Base-by-base conservation (phyloP, 495 filamentous ascomycete species). In the Penicillium mononematosum region DNA sequence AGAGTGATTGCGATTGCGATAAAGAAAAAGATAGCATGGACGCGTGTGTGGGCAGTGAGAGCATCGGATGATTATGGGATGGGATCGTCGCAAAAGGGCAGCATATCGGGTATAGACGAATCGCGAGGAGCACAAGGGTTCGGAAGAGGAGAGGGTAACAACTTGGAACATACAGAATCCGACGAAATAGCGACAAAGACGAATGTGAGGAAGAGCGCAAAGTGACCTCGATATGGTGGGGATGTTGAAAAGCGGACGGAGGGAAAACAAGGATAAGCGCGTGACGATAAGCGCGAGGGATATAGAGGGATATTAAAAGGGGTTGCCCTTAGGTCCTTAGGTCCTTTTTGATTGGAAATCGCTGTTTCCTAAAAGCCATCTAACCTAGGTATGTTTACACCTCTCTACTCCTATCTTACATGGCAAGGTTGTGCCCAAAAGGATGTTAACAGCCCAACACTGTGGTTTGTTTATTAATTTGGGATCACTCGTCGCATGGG, bases 261-360 rank as follows among this genome's bases (percentile, higher is more conserved):
- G 50, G 25, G 60, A 67, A 56, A 69, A 56, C 66, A 67, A 69
- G 66, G 66, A 69, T 69, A 67, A 67, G 64, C 64, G 63, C 61
- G 61, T 52, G 48, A 31, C 41, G 66, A 69, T 69, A 69, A 67
- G 66, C 61, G 57, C 64, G 59, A 63, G 46, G 44, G 52, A 52
- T 45, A 11, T 42, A 48, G 53, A 58, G 52, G 60, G 55, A 42
- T 20, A 49, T 42, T 42, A 10, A 22, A 7, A 34, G 11, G 17
- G 17, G 36, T 12, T 9, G 7, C 27, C 5, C 27, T 29, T 29
- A 31, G 1, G 31, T 5, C 31, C 31, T 34, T 34, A 1, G 4
- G 31, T 34, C 31, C 3, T 34, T 34, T 32, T 34, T 14, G 14
- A 34, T 34, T 17, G n/a, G 2, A n/a, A 7, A 11, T 39, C 8